phyloP scores from a whole-genome alignment of 176 grass and related monocot genomes.

The Dactylis glomerata region DNA sequence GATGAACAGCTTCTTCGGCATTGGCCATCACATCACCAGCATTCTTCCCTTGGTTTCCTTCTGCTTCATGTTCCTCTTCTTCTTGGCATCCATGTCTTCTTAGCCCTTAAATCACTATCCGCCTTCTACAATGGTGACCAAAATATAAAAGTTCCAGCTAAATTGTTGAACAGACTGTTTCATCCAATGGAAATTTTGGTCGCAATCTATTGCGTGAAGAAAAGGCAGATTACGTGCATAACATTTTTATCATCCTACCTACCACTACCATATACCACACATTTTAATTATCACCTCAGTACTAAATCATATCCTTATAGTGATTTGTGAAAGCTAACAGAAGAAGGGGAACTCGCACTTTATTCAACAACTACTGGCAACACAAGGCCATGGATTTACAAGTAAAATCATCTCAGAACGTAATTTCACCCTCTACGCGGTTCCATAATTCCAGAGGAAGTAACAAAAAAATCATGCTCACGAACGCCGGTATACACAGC shows the following conservation, averaged over 20 bases:
- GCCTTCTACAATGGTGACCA: not conserved
- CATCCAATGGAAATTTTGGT: not conserved
- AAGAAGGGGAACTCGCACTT: not conserved
- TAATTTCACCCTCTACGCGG: not conserved
- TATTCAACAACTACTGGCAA: constrained; percentile 5
- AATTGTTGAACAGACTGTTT: not conserved
- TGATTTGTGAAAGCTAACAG: not conserved
- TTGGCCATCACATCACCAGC: constrained; percentile 36
- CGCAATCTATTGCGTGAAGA: not conserved
- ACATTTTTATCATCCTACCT: not conserved
- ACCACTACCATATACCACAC: not conserved
- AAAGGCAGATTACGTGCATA: not conserved
- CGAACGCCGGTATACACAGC: too few species aligned
- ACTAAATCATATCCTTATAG: not conserved
- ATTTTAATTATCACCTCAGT: not conserved
- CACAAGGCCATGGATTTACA: not conserved
- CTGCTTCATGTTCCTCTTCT: constrained; percentile 95
- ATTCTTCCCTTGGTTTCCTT: constrained; percentile 74
- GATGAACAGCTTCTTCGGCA: constrained; percentile 41
- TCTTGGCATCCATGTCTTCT: constrained; percentile 73
- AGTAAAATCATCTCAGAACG: not conserved
- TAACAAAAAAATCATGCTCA: too few species aligned
- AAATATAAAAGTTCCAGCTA: constrained; percentile 11
- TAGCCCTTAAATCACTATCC: not conserved
- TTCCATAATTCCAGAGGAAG: too few species aligned